These are phyloP conservation scores for Salisapilia sapeloensis DNA, from an alignment of 352 stramenopile genomes.

Conservation along the genomic window DNA sequence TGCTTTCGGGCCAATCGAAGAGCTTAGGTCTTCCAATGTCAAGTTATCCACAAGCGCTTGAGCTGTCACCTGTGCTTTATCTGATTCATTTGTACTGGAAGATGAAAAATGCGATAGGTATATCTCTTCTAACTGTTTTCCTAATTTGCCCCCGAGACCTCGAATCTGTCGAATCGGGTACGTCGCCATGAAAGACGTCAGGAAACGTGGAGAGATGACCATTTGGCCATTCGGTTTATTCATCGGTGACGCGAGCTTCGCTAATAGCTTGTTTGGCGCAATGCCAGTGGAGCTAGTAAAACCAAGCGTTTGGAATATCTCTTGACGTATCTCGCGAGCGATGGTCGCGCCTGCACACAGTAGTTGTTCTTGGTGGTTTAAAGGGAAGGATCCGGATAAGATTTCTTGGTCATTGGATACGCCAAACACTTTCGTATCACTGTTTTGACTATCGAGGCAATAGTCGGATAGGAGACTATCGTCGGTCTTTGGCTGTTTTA, in stretches of 20 bases:
- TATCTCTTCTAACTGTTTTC: constrained; percentile 41
- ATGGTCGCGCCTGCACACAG: constrained; percentile 47
- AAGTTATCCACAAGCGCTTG: constrained; percentile 33
- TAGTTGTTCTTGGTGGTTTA: constrained; percentile 44
- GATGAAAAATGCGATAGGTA: constrained; percentile 7
- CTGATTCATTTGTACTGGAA: constrained; percentile 3
- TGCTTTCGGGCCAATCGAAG: constrained; percentile 39
- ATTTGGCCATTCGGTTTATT: constrained; percentile 75
- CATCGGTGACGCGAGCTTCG: constrained; percentile 59
- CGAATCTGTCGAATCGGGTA: constrained; percentile 59
- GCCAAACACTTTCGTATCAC: constrained; percentile 57
- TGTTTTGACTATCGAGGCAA: constrained; percentile 29
- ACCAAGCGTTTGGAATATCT: constrained; percentile 38
- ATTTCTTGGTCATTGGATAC: constrained; percentile 13
- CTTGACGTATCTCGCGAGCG: constrained; percentile 48
- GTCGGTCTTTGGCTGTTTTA: neutral
- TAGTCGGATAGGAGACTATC: constrained; percentile 26
- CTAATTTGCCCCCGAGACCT: constrained; percentile 61
- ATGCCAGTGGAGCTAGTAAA: constrained; percentile 71
- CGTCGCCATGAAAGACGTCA: constrained; percentile 39
- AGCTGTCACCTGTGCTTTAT: constrained; percentile 14
- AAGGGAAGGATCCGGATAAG: constrained; percentile 19
- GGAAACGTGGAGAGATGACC: constrained; percentile 45
- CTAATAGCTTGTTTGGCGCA: constrained; percentile 58
- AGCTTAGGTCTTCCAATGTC: constrained; percentile 24